Conservation (phyloP, 129 eudicot genomes). For the sunflower (Helianthus annuus) region HanXRQr2.0-SUNRISE NC_035446.2:30410675-30411174, state of each 20-base stretch:
- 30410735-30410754: neutral
- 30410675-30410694: no score
- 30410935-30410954: slow-evolving; percentile 11
- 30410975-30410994: slow-evolving; percentile 44
- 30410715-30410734: neutral
- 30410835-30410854: neutral
- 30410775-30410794: slow-evolving; percentile 11
- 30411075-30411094: slow-evolving; percentile 22
- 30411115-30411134: no score
- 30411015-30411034: slow-evolving; percentile 39
- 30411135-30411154: no score
- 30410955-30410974: slow-evolving; percentile 48
- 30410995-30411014: slow-evolving; percentile 37
- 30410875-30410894: neutral
- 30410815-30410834: slow-evolving; percentile 36
- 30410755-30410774: slow-evolving; percentile 1
- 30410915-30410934: slow-evolving; percentile 29
- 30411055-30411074: slow-evolving; percentile 38
- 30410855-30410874: slow-evolving; percentile 24
- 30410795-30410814: neutral
- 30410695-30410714: neutral
- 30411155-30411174: no score
- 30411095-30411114: no score
- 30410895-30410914: slow-evolving; percentile 14
- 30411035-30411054: slow-evolving; percentile 35